These are phyloP conservation scores for Austroboletus novae-zelandiae DNA, from an alignment of 1,284 basidiomycete genomes.

Conservation along the genomic window DNA sequence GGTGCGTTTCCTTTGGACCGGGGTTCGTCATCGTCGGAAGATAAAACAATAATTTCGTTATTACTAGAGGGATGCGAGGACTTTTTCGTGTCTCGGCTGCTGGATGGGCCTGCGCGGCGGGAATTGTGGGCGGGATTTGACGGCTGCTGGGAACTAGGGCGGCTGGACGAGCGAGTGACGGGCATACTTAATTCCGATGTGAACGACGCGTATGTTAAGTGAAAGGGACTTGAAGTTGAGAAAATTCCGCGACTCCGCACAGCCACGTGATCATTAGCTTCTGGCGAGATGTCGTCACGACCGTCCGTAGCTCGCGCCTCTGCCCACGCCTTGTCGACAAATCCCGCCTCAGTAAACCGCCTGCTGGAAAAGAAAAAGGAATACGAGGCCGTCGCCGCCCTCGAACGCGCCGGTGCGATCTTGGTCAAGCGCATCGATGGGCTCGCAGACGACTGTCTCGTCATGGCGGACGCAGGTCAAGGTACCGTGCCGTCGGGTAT, in stretches of 20 bases:
- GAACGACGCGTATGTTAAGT: no score
- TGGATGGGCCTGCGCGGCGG: slow-evolving; percentile 6
- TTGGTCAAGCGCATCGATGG: slow-evolving; percentile 67
- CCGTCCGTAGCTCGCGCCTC: slow-evolving; percentile 57
- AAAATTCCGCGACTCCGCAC: slow-evolving; percentile 5
- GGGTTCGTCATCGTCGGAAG: slow-evolving; percentile 49
- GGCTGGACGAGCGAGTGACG: slow-evolving; percentile 29
- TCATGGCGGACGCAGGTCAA: slow-evolving; percentile 72
- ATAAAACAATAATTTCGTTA: slow-evolving; percentile 53
- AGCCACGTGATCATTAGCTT: slow-evolving; percentile 18
- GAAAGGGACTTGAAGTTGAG: background rate
- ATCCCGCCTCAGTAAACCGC: slow-evolving; percentile 50
- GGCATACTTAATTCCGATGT: slow-evolving; percentile 22
- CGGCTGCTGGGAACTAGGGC: slow-evolving; percentile 10
- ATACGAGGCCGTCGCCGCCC: slow-evolving; percentile 68
- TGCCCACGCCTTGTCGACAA: slow-evolving; percentile 35
- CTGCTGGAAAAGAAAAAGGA: slow-evolving; percentile 78
- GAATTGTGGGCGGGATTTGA: slow-evolving; percentile 1
- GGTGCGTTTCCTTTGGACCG: slow-evolving; percentile 25
- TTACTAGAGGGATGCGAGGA: slow-evolving; percentile 16
- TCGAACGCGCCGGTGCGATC: slow-evolving; percentile 60
- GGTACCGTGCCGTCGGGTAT: slow-evolving; percentile 37
- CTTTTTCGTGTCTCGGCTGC: slow-evolving; percentile 14
- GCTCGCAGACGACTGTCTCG: slow-evolving; percentile 66
- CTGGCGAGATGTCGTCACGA: slow-evolving; percentile 34